These are phyloP conservation scores for Sapria himalayana DNA, from an alignment of 345 rosid species.

Conservation along the genomic window DNA sequence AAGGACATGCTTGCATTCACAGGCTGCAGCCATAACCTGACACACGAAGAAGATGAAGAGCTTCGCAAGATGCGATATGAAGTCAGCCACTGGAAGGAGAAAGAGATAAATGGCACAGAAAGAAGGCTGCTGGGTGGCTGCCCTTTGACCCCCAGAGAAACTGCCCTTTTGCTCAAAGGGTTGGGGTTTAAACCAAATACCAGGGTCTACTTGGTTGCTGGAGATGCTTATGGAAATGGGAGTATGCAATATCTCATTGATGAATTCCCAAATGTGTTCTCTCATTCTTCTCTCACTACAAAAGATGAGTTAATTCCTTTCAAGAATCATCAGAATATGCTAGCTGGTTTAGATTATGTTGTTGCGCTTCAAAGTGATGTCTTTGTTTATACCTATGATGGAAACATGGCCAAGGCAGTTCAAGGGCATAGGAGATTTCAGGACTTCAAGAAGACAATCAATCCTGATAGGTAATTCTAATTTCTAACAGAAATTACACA, in stretches of 20 bases:
- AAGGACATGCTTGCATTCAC: constrained; percentile 99
- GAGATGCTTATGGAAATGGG: constrained; percentile 78
- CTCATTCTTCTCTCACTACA: constrained; percentile 66
- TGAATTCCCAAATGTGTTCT: constrained; percentile 56
- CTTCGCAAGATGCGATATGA: constrained; percentile 59
- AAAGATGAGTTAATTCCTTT: constrained; percentile 57
- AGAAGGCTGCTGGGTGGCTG: constrained; percentile 79
- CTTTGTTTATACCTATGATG: constrained; percentile 73
- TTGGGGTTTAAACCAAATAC: constrained; percentile 58
- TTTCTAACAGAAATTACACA: no score
- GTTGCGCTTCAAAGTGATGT: constrained; percentile 82
- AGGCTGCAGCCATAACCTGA: constrained; percentile 81
- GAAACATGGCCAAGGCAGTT: constrained; percentile 97
- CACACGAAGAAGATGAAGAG: constrained; percentile 65
- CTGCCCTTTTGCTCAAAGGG: constrained; percentile 70
- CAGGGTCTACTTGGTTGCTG: constrained; percentile 85
- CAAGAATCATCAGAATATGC: constrained; percentile 72
- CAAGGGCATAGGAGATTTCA: constrained; percentile 85
- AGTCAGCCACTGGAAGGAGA: constrained; percentile 82
- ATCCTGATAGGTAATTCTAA: constrained; percentile 54
- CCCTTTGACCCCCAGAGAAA: constrained; percentile 87
- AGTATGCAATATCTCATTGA: constrained; percentile 52
- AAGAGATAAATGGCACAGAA: constrained; percentile 81
- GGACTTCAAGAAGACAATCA: constrained; percentile 69
- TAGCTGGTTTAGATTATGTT: constrained; percentile 76